A percentile compares a stretch with the other conserved stretches of the same genome.
Evolutionary conservation across 148 eudicot genomes (phyloP).

Genomic region (Diospyros kaki): DNA sequence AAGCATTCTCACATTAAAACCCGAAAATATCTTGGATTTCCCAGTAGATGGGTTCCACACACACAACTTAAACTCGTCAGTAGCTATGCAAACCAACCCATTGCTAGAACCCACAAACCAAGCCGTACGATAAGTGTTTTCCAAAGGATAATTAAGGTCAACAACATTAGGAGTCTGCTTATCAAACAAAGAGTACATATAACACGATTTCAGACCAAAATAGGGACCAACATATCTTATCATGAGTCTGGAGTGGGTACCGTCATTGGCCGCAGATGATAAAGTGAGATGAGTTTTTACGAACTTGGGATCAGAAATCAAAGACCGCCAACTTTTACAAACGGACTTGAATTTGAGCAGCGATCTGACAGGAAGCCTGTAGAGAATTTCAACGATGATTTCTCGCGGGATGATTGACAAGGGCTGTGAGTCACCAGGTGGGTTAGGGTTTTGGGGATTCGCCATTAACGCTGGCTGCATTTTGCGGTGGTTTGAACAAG

Average conservation of each 20-base stretch:
- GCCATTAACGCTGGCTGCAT: too few species aligned
- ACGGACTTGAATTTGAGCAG: neutral
- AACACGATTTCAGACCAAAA: constrained; percentile 9
- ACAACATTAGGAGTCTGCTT: neutral
- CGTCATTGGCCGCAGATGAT: neutral
- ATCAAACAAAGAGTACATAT: constrained; percentile 14
- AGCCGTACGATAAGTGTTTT: neutral
- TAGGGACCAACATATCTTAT: constrained; percentile 12
- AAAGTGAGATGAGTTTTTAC: constrained; percentile 25
- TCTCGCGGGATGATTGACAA: too few species aligned
- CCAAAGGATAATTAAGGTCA: constrained; percentile 14
- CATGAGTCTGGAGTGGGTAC: constrained; percentile 19
- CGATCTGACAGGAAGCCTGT: too few species aligned
- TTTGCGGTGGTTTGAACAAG: too few species aligned
- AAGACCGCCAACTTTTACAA: constrained; percentile 23
- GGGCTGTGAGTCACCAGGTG: too few species aligned
- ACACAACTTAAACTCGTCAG: neutral
- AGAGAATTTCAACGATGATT: too few species aligned
- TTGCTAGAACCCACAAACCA: constrained; percentile 25
- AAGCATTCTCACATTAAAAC: neutral
- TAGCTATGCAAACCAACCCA: constrained; percentile 25
- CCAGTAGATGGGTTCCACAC: constrained; percentile 22
- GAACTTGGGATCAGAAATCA: constrained; percentile 36
- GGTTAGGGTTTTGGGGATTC: too few species aligned
- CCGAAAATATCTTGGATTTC: constrained; percentile 3